These are phyloP conservation scores for Wallacemonas sp. DNA, from an alignment of 208 protist genomes.

Conservation along the genomic window DNA sequence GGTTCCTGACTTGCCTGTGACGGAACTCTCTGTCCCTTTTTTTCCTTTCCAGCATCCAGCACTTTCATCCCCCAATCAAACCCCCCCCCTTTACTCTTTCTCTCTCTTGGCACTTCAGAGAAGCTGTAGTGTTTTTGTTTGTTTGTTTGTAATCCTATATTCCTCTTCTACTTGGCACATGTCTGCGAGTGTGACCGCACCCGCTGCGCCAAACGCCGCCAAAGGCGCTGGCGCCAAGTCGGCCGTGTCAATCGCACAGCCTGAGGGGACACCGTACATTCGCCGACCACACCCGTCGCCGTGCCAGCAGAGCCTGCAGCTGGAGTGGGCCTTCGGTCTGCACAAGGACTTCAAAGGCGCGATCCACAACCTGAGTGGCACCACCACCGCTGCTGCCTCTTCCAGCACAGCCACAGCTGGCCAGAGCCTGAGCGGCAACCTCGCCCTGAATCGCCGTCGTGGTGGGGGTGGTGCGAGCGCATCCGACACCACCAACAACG, in stretches of 20 bases:
- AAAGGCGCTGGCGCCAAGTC: background rate
- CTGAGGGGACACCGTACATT: constrained; percentile 26
- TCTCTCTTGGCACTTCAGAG: background rate
- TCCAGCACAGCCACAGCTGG: background rate
- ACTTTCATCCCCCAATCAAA: too few species aligned
- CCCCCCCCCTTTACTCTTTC: background rate
- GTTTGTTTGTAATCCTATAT: too few species aligned
- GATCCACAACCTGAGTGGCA: constrained; percentile 88
- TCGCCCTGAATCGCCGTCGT: background rate
- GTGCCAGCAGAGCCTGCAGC: constrained; percentile 61
- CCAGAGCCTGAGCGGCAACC: constrained; percentile 77
- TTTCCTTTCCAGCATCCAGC: too few species aligned
- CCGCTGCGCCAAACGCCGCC: background rate
- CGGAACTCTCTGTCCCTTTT: too few species aligned
- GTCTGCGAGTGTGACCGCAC: background rate
- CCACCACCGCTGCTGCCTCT: background rate
- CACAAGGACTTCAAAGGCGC: constrained; percentile 86
- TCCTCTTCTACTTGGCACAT: background rate
- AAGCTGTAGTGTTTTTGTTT: too few species aligned
- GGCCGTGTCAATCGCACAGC: background rate
- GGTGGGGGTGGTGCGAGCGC: background rate
- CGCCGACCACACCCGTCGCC: constrained; percentile 26
- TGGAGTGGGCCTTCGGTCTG: constrained; percentile 92
- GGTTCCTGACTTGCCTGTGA: too few species aligned
- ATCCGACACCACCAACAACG: background rate